phyloP scores from a whole-genome alignment of 2,329 filamentous ascomycete species.

The Alternaria atra region DNA sequence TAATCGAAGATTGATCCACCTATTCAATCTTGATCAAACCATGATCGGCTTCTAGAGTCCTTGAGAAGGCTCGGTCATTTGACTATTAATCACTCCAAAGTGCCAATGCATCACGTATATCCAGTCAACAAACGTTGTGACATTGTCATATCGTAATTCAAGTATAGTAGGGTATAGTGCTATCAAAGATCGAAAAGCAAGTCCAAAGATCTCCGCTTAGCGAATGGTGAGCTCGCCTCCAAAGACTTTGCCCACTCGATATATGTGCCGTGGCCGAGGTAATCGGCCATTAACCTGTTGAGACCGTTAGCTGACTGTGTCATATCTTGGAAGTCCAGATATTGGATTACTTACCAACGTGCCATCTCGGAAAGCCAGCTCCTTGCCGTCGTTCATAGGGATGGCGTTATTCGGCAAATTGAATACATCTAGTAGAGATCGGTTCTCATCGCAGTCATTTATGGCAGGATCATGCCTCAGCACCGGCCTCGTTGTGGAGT shows the following conservation, averaged over 20 bases:
- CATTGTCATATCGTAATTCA: background rate
- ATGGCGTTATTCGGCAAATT: slow-evolving; percentile 33
- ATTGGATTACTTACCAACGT: slow-evolving; percentile 25
- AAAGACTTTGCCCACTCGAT: slow-evolving; percentile 34
- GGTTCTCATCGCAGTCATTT: background rate
- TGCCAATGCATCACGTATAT: background rate
- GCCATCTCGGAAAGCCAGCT: slow-evolving; percentile 41
- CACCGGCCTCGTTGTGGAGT: background rate
- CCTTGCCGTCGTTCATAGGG: slow-evolving; percentile 38
- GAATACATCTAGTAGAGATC: slow-evolving; percentile 27
- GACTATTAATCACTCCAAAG: background rate
- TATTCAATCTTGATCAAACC: slow-evolving; percentile 7
- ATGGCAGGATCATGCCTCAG: background rate
- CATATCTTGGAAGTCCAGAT: background rate
- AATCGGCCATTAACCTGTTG: slow-evolving; percentile 33
- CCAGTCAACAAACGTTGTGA: background rate
- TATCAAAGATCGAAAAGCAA: background rate
- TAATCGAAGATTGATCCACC: slow-evolving; percentile 9
- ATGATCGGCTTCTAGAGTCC: background rate
- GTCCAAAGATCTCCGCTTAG: background rate
- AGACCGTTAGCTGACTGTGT: slow-evolving; percentile 4
- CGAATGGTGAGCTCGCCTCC: slow-evolving; percentile 26
- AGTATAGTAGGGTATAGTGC: slow-evolving; percentile 4
- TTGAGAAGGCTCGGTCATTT: background rate
- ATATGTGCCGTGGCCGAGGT: slow-evolving; percentile 30